Evolutionary conservation across 257 asterid species (phyloP).

Genomic region (Mentha longifolia): DNA sequence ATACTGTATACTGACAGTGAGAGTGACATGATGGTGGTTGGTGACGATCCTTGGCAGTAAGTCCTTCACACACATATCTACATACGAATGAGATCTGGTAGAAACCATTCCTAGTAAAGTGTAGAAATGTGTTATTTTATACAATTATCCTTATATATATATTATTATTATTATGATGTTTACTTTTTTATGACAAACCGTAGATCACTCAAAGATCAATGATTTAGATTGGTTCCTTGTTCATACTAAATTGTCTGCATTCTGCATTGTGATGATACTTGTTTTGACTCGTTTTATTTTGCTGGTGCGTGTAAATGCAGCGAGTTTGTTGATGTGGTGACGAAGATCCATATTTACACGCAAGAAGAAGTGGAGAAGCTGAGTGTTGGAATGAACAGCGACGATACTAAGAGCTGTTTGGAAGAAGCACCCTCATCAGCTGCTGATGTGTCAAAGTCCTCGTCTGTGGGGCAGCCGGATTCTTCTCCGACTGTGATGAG

Average conservation of each 20-base stretch:
- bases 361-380: slow-evolving; percentile 91
- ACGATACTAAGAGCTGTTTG: slow-evolving; percentile 91
- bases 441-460: slow-evolving; percentile 67
- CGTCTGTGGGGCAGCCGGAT: slow-evolving; percentile 79
- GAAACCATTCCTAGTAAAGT: too few species aligned
- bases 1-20: slow-evolving; percentile 91
- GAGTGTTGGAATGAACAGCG: slow-evolving; percentile 73
- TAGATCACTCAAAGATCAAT: too few species aligned
- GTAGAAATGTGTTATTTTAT: too few species aligned
- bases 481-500: slow-evolving; percentile 53
- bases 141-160: too few species aligned
- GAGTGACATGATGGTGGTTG: slow-evolving; percentile 97
- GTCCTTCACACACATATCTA: slow-evolving; percentile 34
- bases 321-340: slow-evolving; percentile 80
- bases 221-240: too few species aligned
- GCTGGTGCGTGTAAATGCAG: slow-evolving; percentile 40
- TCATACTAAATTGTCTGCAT: too few species aligned
- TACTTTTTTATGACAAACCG: too few species aligned
- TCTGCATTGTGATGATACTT: too few species aligned
- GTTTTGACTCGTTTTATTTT: too few species aligned
- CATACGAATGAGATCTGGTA: too few species aligned
- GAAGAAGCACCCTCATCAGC: slow-evolving; percentile 69
- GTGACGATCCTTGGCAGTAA: slow-evolving; percentile 99
- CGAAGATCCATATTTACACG: slow-evolving; percentile 87
- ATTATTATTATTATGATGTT: too few species aligned